phyloP scores from a whole-genome alignment of 2,329 filamentous ascomycete genomes.

The Cytospora schulzeri region DNA sequence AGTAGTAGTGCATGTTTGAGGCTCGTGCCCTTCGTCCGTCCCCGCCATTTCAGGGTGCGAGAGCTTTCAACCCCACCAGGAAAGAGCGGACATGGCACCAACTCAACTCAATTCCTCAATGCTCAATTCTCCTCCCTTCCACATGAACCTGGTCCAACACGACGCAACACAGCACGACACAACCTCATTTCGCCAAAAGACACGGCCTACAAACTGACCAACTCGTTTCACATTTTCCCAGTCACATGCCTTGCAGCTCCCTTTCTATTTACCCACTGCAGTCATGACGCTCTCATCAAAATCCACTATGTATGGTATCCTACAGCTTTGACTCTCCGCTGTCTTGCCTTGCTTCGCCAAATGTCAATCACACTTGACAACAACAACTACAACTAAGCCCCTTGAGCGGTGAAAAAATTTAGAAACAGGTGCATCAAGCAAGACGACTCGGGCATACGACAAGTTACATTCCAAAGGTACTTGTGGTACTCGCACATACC shows the following conservation, averaged over 20 bases:
- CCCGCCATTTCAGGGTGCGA: constrained; percentile 19
- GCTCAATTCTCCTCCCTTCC: neutral
- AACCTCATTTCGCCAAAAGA: constrained; percentile 11
- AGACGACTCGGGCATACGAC: neutral
- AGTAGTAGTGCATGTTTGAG: neutral
- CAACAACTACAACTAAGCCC: neutral
- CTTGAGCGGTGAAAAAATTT: neutral
- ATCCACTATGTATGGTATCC: too few relatives aligned
- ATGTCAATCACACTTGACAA: neutral
- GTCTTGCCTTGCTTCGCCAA: neutral
- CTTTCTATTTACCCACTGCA: neutral
- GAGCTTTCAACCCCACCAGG: constrained; percentile 16
- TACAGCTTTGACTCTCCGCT: neutral
- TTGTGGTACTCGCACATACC: neutral
- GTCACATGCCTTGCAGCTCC: neutral
- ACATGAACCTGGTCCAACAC: neutral
- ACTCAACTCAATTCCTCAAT: neutral
- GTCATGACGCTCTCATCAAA: neutral
- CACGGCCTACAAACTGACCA: neutral
- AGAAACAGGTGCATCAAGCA: neutral
- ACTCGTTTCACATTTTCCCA: neutral
- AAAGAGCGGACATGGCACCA: constrained; percentile 19
- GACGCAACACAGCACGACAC: neutral
- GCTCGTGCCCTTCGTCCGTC: constrained; percentile 9
- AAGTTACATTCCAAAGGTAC: neutral